Evolutionary conservation across 805 yeast species (phyloP).

Genomic region (Saccharomycopsis capsularis): DNA sequence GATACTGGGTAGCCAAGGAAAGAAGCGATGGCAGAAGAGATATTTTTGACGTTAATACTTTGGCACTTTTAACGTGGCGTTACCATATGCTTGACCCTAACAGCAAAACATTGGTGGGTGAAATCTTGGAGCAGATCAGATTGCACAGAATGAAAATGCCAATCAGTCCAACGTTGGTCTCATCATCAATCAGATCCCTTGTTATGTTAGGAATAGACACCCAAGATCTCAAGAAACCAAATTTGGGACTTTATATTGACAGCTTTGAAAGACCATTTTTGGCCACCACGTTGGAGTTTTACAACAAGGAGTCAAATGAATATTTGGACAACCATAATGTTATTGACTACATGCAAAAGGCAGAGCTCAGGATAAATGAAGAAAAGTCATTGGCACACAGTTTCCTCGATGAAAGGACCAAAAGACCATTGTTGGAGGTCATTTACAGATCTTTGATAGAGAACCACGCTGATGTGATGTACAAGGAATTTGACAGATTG

Average conservation of each 20-base stretch:
- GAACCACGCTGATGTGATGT: constrained; percentile 68
- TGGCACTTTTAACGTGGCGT: constrained; percentile 85
- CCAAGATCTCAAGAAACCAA: constrained; percentile 80
- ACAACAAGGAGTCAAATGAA: constrained; percentile 52
- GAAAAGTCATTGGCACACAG: constrained; percentile 74
- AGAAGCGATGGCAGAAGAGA: constrained; percentile 88
- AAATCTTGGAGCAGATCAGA: constrained; percentile 70
- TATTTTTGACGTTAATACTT: constrained; percentile 84
- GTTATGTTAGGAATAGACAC: constrained; percentile 87
- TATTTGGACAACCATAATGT: constrained; percentile 71
- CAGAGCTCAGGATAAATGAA: constrained; percentile 73
- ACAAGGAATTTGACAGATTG: constrained; percentile 67
- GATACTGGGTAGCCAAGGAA: constrained; percentile 97
- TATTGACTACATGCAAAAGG: constrained; percentile 84
- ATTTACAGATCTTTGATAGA: constrained; percentile 72
- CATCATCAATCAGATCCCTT: constrained; percentile 75
- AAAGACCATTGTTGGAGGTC: constrained; percentile 65
- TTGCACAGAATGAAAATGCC: constrained; percentile 73
- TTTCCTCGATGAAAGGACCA: constrained; percentile 81
- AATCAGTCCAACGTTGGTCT: constrained; percentile 58
- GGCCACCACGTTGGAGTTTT: constrained; percentile 49
- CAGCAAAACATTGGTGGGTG: constrained; percentile 51
- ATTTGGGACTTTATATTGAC: constrained; percentile 71
- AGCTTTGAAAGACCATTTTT: constrained; percentile 75
- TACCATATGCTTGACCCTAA: constrained; percentile 68